phyloP scores from a whole-genome alignment of 2,329 filamentous ascomycete genomes.

The Hymenoscyphus scutula region DNA sequence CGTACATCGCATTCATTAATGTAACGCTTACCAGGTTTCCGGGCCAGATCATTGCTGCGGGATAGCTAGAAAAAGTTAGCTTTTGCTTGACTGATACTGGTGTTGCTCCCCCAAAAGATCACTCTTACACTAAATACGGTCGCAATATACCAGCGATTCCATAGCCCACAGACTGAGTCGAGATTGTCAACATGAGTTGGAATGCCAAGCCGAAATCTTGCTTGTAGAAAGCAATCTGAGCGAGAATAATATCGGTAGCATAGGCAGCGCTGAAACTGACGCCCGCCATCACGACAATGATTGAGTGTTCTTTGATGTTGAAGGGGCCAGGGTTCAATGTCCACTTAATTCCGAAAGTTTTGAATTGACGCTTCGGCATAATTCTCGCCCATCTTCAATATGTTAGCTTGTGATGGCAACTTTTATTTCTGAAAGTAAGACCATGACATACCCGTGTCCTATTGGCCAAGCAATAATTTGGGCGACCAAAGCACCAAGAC shows the following conservation, averaged over 20 bases:
- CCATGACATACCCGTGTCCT: slow-evolving; percentile 44
- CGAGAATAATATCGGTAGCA: slow-evolving; percentile 70
- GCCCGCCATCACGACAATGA: slow-evolving; percentile 59
- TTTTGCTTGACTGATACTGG: neutral
- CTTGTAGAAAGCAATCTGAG: slow-evolving; percentile 71
- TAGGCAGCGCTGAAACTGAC: slow-evolving; percentile 47
- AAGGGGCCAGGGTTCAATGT: slow-evolving; percentile 66
- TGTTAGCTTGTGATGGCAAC: neutral
- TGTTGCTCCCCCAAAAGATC: slow-evolving; percentile 1
- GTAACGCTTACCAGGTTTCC: slow-evolving; percentile 53
- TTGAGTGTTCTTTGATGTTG: slow-evolving; percentile 67
- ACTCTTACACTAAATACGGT: slow-evolving; percentile 60
- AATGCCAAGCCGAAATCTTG: slow-evolving; percentile 62
- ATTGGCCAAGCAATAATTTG: slow-evolving; percentile 41
- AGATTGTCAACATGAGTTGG: slow-evolving; percentile 58
- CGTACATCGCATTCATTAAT: slow-evolving; percentile 57
- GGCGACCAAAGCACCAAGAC: slow-evolving; percentile 43
- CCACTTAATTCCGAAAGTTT: slow-evolving; percentile 53
- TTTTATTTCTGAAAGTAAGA: neutral
- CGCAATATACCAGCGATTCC: slow-evolving; percentile 59
- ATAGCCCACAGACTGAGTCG: slow-evolving; percentile 62
- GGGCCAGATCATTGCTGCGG: slow-evolving; percentile 66
- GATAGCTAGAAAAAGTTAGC: slow-evolving; percentile 33
- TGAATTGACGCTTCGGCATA: slow-evolving; percentile 31
- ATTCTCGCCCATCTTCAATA: slow-evolving; percentile 48